These are phyloP conservation scores for Penicillium sp. DNA, from an alignment of 2,329 filamentous ascomycete genomes.

Conservation along the genomic window DNA sequence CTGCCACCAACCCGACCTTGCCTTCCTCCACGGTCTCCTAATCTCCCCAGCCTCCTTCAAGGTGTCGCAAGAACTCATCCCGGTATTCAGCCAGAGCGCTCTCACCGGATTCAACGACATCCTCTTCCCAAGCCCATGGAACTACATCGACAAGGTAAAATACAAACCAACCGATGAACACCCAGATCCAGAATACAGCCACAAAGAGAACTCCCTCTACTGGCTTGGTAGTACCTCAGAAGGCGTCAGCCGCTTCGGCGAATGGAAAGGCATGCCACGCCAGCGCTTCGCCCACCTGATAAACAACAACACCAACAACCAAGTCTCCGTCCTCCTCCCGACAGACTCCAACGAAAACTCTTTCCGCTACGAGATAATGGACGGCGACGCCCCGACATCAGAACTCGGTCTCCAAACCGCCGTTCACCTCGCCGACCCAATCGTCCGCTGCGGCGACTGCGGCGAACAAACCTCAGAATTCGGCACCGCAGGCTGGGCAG, in stretches of 20 bases:
- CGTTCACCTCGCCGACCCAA: slow-evolving; percentile 60
- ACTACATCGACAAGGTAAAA: slow-evolving; percentile 59
- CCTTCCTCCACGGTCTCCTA: slow-evolving; percentile 71
- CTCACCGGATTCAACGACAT: slow-evolving; percentile 73
- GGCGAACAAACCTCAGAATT: slow-evolving; percentile 55
- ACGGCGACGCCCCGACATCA: slow-evolving; percentile 35
- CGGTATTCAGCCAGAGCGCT: slow-evolving; percentile 75
- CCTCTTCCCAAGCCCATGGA: slow-evolving; percentile 66
- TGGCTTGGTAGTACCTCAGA: slow-evolving; percentile 72
- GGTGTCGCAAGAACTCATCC: slow-evolving; percentile 64
- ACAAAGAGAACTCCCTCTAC: slow-evolving; percentile 66
- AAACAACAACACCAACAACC: slow-evolving; percentile 56
- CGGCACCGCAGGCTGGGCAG: slow-evolving; percentile 44
- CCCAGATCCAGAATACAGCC: slow-evolving; percentile 56
- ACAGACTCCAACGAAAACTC: slow-evolving; percentile 34
- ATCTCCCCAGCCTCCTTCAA: slow-evolving; percentile 63
- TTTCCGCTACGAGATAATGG: slow-evolving; percentile 58
- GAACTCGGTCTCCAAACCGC: slow-evolving; percentile 58
- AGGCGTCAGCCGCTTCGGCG: slow-evolving; percentile 52
- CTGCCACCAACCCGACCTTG: slow-evolving; percentile 75
- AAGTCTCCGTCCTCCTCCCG: slow-evolving; percentile 59
- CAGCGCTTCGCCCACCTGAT: slow-evolving; percentile 71
- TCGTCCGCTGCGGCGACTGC: slow-evolving; percentile 60
- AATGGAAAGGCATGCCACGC: slow-evolving; percentile 66
- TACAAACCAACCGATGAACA: slow-evolving; percentile 53